Conservation (phyloP, 441 rosid species). For the Populus trichocarpa region DNA sequence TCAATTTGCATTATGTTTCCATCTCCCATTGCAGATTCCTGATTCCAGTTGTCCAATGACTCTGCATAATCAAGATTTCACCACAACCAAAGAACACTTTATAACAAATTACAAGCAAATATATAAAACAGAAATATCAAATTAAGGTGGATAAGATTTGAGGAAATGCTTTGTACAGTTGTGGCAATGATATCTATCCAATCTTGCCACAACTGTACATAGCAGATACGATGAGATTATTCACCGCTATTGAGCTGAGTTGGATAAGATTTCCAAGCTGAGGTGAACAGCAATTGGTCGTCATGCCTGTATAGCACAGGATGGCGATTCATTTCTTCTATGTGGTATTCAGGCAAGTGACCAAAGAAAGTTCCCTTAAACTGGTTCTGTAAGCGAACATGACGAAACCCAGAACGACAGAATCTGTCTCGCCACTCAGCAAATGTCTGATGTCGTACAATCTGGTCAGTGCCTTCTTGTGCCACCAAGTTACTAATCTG, state of each 20-base stretch:
- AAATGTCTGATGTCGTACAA: neutral
- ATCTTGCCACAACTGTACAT: neutral
- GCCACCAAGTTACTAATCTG: neutral
- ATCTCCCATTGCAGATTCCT: neutral
- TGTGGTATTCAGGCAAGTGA: neutral
- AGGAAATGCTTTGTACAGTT: neutral
- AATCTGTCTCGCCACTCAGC: neutral
- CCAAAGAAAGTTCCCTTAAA: neutral
- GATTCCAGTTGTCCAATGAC: neutral
- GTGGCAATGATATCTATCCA: neutral
- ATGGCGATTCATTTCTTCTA: neutral
- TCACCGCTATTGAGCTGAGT: neutral
- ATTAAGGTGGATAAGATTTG: neutral
- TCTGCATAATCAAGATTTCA: neutral
- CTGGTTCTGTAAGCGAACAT: neutral
- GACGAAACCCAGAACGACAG: neutral
- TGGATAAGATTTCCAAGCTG: neutral
- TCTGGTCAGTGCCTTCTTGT: neutral
- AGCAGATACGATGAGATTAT: neutral
- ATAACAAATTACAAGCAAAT: neutral
- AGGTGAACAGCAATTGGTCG: neutral
- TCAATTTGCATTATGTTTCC: neutral
- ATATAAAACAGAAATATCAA: too few relatives aligned
- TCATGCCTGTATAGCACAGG: neutral
- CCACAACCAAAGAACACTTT: neutral